These are phyloP conservation scores for Leucosporidium yakuticum DNA, from an alignment of 768 basidiomycete species.

Conservation along the genomic window DNA sequence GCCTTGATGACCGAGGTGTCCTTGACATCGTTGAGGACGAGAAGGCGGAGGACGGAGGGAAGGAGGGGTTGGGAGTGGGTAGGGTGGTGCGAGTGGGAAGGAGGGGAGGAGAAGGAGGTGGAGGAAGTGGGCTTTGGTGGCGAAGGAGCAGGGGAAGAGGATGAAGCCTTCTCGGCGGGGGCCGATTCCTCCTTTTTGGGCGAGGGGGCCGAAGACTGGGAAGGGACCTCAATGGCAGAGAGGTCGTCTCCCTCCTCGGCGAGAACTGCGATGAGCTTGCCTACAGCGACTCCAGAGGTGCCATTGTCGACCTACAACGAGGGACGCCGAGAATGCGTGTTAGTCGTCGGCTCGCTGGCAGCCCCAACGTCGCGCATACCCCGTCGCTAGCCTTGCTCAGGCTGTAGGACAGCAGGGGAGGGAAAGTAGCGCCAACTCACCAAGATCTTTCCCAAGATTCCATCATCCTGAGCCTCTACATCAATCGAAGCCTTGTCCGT, in stretches of 20 bases:
- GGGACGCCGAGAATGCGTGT: no score
- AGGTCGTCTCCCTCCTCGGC: conserved; percentile 96
- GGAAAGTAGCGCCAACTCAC: conserved; percentile 62
- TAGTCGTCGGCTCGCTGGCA: no score
- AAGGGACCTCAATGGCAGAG: conserved; percentile 59
- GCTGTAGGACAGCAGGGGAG: conserved; percentile 41
- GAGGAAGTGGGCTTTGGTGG: conserved; percentile 41
- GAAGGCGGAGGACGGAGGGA: conserved; percentile 79
- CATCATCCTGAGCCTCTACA: conserved; percentile 98
- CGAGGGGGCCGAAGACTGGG: conserved; percentile 27
- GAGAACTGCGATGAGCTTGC: conserved; percentile 80
- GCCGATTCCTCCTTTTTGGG: conserved; percentile 49
- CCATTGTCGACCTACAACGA: conserved; percentile 61
- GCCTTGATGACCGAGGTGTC: conserved; percentile 68
- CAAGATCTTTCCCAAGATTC: conserved; percentile 91
- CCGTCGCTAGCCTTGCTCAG: not conserved
- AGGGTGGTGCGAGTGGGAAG: conserved; percentile 35
- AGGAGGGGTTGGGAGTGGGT: conserved; percentile 54
- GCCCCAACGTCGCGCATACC: not conserved
- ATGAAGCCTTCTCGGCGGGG: conserved; percentile 17
- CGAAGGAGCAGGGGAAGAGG: conserved; percentile 38
- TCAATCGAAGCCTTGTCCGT: conserved; percentile 95
- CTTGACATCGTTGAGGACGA: conserved; percentile 59
- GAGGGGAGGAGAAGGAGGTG: conserved; percentile 17
- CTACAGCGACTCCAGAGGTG: conserved; percentile 75